Evolutionary conservation across 371 early-diverging fungal species (phyloP).

Genomic region (Mortierella sp.): DNA sequence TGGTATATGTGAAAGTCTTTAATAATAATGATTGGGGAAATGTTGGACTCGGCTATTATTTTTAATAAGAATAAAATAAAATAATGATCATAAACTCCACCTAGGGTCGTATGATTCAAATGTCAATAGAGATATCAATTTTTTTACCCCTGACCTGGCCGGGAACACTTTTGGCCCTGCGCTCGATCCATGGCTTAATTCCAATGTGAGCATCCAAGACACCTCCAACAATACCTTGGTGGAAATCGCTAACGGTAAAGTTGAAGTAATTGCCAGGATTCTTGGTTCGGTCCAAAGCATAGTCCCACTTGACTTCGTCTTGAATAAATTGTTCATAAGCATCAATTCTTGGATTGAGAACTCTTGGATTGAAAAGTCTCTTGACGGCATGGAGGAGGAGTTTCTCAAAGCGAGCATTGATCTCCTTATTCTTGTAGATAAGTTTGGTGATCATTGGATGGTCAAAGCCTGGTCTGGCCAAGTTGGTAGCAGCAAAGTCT

Average conservation of each 20-base stretch:
- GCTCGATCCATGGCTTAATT: slow-evolving; percentile 45
- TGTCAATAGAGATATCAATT: too few species aligned
- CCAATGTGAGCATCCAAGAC: slow-evolving; percentile 36
- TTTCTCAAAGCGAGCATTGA: slow-evolving; percentile 57
- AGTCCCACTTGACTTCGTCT: slow-evolving; percentile 66
- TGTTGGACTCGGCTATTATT: too few species aligned
- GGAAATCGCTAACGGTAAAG: slow-evolving; percentile 60
- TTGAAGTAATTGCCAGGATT: slow-evolving; percentile 56
- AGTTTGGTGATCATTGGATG: slow-evolving; percentile 54
- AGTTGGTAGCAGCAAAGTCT: slow-evolving; percentile 27
- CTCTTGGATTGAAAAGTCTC: slow-evolving; percentile 65
- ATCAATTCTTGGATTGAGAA: slow-evolving; percentile 39
- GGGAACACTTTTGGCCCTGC: slow-evolving; percentile 22
- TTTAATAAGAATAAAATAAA: too few species aligned
- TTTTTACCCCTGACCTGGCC: slow-evolving; percentile 17
- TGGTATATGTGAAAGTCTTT: too few species aligned
- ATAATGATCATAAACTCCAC: too few species aligned
- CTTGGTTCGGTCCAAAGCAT: slow-evolving; percentile 55
- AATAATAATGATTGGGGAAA: too few species aligned
- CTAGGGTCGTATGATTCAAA: too few species aligned
- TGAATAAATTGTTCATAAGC: slow-evolving; percentile 62
- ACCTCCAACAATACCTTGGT: slow-evolving; percentile 53
- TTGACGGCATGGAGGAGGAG: slow-evolving; percentile 63
- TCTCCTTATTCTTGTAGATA: slow-evolving; percentile 38
- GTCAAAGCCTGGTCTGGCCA: slow-evolving; percentile 20